phyloP scores from a whole-genome alignment of 2,329 filamentous ascomycete genomes.

The Dendrostoma leiphaemia region DNA sequence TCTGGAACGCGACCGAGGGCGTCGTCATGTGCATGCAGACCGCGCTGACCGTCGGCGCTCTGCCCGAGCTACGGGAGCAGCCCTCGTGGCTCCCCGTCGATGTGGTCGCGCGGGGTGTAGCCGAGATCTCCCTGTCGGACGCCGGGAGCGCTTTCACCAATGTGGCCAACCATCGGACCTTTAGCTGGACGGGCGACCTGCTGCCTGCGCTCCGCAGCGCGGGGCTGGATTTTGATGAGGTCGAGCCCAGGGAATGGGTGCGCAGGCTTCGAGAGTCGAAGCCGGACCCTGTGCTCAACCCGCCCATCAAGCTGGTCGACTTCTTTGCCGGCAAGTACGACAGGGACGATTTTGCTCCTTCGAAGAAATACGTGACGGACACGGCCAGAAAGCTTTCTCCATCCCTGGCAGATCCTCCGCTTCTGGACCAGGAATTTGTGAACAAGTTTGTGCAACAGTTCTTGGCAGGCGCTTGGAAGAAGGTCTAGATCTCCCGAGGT shows the following conservation, averaged over 20 bases:
- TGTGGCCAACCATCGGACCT: constrained; percentile 44
- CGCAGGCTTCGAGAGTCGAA: constrained; percentile 40
- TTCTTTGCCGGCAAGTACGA: constrained; percentile 49
- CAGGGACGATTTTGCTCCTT: constrained; percentile 44
- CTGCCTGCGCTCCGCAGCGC: constrained; percentile 44
- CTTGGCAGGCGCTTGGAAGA: constrained; percentile 36
- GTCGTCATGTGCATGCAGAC: constrained; percentile 51
- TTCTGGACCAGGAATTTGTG: constrained; percentile 30
- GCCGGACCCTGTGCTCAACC: constrained; percentile 44
- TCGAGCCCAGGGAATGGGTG: constrained; percentile 44
- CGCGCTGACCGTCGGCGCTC: constrained; percentile 38
- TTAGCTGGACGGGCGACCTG: constrained; percentile 50
- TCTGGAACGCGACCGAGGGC: constrained; percentile 51
- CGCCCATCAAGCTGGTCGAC: constrained; percentile 50
- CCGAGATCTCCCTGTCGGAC: constrained; percentile 34
- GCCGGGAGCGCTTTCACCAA: constrained; percentile 39
- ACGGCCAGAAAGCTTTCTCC: constrained; percentile 39
- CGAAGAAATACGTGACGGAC: constrained; percentile 40
- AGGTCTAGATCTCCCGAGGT: no score
- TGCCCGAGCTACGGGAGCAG: constrained; percentile 45
- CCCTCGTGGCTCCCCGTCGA: constrained; percentile 47
- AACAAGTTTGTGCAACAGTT: constrained; percentile 37
- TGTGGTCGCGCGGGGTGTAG: constrained; percentile 37
- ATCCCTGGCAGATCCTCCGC: constrained; percentile 37
- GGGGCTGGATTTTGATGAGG: constrained; percentile 44